phyloP scores from a whole-genome alignment of 2,329 filamentous ascomycete species.

The Apiospora pterosperma region DNA sequence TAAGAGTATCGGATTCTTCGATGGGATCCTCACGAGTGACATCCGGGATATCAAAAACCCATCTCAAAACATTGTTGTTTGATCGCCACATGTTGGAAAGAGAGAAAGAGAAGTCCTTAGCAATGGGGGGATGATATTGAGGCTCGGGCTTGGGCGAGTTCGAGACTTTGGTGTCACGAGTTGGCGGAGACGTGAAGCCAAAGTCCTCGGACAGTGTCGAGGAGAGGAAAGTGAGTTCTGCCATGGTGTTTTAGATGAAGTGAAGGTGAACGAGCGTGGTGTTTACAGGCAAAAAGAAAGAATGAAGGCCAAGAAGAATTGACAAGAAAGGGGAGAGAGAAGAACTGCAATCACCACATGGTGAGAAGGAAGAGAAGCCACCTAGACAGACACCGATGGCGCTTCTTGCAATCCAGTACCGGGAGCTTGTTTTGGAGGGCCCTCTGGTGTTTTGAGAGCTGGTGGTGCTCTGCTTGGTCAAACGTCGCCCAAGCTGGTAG shows the following conservation, averaged over 20 bases:
- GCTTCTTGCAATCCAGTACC: background rate
- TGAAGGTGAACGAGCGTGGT: background rate
- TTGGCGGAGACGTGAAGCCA: background rate
- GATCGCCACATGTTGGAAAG: constrained; percentile 20
- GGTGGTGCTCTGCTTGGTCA: background rate
- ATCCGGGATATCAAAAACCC: constrained; percentile 21
- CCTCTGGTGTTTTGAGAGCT: background rate
- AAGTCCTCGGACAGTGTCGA: background rate
- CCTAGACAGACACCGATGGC: background rate
- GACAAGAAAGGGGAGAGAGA: background rate
- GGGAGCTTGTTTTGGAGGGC: background rate
- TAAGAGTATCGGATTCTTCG: background rate
- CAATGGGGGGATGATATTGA: constrained; percentile 13
- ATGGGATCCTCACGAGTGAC: background rate
- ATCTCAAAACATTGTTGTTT: constrained; percentile 20
- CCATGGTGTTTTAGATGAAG: background rate
- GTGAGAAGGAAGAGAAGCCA: background rate
- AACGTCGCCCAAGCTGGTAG: background rate
- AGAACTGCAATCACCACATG: background rate
- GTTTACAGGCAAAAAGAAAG: background rate
- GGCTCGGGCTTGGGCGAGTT: background rate
- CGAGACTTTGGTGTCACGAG: background rate
- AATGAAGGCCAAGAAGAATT: background rate
- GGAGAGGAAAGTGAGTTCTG: background rate
- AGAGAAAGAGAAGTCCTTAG: constrained; percentile 22